These are phyloP conservation scores for Samsoniella hepiali DNA, from an alignment of 2,329 filamentous ascomycete species.

Conservation along the genomic window DNA sequence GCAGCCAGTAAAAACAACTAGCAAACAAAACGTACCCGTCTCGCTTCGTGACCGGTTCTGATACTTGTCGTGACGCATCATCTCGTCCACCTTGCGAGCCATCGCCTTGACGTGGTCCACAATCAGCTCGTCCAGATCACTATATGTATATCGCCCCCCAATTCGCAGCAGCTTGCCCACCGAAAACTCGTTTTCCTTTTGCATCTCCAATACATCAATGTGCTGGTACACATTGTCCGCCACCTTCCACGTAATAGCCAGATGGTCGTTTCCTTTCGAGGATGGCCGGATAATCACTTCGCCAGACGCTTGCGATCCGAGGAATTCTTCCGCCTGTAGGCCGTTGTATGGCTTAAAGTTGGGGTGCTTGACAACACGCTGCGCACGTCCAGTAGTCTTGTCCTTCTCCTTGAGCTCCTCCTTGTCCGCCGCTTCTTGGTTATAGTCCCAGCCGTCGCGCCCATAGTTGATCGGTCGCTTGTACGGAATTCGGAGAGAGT, in stretches of 20 bases:
- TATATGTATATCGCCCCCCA: slow-evolving; percentile 85
- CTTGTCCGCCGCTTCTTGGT: slow-evolving; percentile 75
- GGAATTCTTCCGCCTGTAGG: slow-evolving; percentile 86
- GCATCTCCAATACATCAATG: slow-evolving; percentile 92
- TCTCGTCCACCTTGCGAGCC: slow-evolving; percentile 95
- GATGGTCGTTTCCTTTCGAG: slow-evolving; percentile 90
- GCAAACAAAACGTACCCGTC: slow-evolving; percentile 64
- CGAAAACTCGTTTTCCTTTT: slow-evolving; percentile 96
- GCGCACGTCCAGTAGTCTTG: slow-evolving; percentile 76
- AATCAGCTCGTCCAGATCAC: slow-evolving; percentile 94
- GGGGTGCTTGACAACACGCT: slow-evolving; percentile 96
- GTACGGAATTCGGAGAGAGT: slow-evolving; percentile 71
- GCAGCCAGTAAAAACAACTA: not conserved
- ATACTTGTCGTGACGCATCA: slow-evolving; percentile 93
- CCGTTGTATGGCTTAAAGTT: slow-evolving; percentile 93
- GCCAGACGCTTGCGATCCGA: slow-evolving; percentile 79
- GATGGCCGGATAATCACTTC: slow-evolving; percentile 95
- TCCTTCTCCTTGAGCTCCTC: slow-evolving; percentile 85
- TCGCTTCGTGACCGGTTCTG: slow-evolving; percentile 75
- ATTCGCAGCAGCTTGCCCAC: slow-evolving; percentile 84
- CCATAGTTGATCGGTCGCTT: slow-evolving; percentile 67
- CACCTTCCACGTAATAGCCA: slow-evolving; percentile 98
- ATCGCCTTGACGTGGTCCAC: slow-evolving; percentile 97
- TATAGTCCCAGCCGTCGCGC: slow-evolving; percentile 81
- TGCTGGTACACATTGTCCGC: slow-evolving; percentile 95